Evolutionary conservation across 192 early-diverging fungal species (phyloP).

Genomic region (Backusella liffmaniae): DNA sequence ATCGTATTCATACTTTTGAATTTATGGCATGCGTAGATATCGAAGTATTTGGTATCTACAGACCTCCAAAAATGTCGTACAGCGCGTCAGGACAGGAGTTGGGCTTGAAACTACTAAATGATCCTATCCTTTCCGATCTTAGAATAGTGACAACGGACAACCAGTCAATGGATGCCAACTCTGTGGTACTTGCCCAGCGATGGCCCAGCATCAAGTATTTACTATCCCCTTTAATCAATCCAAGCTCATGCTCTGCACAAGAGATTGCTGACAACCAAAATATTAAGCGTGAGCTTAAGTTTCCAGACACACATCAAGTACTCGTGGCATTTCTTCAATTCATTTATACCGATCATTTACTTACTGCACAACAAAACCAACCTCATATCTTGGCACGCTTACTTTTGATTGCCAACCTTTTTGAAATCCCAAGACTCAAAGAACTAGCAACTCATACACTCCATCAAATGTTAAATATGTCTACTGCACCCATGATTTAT

Average conservation of each 20-base stretch:
- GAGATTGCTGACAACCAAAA: constrained; percentile 16
- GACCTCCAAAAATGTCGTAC: constrained; percentile 48
- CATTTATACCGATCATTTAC: constrained; percentile 64
- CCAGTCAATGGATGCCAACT: constrained; percentile 50
- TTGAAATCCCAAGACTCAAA: constrained; percentile 54
- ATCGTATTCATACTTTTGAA: constrained; percentile 72
- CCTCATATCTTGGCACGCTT: constrained; percentile 62
- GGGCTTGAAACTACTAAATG: constrained; percentile 50
- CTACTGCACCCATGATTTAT: constrained; percentile 63
- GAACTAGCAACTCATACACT: constrained; percentile 55
- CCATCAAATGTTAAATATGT: constrained; percentile 58
- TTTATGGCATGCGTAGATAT: constrained; percentile 66
- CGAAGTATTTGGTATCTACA: constrained; percentile 69
- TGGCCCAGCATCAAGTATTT: constrained; percentile 38
- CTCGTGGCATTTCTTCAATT: constrained; percentile 65
- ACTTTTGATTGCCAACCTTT: constrained; percentile 59
- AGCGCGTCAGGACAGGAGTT: constrained; percentile 54
- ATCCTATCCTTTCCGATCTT: constrained; percentile 52
- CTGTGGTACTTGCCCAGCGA: constrained; percentile 44
- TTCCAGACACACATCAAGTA: constrained; percentile 51
- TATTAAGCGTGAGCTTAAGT: constrained; percentile 10
- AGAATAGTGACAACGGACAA: constrained; percentile 51
- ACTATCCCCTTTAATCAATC: background rate
- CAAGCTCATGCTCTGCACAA: background rate
- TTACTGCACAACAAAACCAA: constrained; percentile 63